Evolutionary conservation across 2,329 filamentous ascomycete genomes (phyloP), one percentile per base, ranked within the genome.

Genomic region (Pleomassaria siparia): DNA sequence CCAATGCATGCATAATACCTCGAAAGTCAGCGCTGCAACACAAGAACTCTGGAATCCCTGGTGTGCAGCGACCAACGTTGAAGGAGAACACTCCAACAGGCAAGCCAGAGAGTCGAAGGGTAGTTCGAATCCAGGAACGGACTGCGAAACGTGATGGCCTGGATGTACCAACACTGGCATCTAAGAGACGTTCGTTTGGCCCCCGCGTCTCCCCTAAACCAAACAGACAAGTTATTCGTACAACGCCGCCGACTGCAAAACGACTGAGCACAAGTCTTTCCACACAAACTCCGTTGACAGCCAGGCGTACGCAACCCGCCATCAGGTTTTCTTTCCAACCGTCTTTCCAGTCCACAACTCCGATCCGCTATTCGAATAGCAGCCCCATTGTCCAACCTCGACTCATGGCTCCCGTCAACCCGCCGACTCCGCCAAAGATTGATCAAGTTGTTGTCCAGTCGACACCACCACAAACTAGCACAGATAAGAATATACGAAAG

Each of bases 261-360:
- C 56, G 46, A 26, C 33, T 54, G 21, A 60, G 47, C 32, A 51
- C 56, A 33, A 56, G 57, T 13, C 11, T 50, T 11, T 20, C 47
- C n/a, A 46, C 48, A 41, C 51, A 58, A 41, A 60, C 60, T 22
- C 58, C 65, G 16, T 44, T 59, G 15, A 59, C 55, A 10, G 49
- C 41, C 12, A 62, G 56, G 44, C 53, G 53, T 43, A 25, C 49
- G 7, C 46, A 50, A 10, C 29, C 43, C 24, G 52, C 43, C 12
- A 50, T 37, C 30, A 49, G 51, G 13, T 40, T 36, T 3, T n/a
- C 33, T n/a, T 6, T 35, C 30, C 50, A 51, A n/a, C 40, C 39
- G 4, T n/a, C 33, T n/a, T 6, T 35, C 5, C 32, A 46, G n/a
- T n/a, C 41, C 16, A 13, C 41, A 33, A 37, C 29, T 18, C 11